Percentiles rank a stretch among this genome's conserved stretches.
These are phyloP conservation scores for Calvatia gigantea DNA, from an alignment of 768 basidiomycete genomes.

Conservation along the genomic window DNA sequence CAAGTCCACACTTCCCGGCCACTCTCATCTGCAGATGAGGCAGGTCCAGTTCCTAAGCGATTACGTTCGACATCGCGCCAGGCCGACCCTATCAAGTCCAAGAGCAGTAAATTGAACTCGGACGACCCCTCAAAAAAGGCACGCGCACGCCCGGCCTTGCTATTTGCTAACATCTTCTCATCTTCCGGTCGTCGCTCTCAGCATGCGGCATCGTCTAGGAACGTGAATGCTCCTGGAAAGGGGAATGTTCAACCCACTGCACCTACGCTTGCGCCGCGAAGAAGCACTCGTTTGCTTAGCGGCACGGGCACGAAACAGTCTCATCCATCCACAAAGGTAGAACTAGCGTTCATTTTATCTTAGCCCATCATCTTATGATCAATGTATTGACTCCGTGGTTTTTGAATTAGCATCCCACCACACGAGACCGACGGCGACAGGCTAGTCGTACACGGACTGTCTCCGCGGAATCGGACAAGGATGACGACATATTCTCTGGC, in stretches of 20 bases:
- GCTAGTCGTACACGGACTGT: constrained; percentile 51
- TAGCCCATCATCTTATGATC: not conserved
- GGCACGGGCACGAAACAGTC: constrained; percentile 48
- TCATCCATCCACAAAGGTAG: constrained; percentile 50
- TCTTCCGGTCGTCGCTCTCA: constrained; percentile 78
- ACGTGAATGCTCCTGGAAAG: constrained; percentile 47
- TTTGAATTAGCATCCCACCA: constrained; percentile 20
- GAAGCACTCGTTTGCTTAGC: constrained; percentile 71
- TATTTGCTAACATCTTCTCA: constrained; percentile 87
- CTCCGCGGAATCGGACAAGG: constrained; percentile 68
- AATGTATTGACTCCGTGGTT: constrained; percentile 10
- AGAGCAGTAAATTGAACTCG: constrained; percentile 56
- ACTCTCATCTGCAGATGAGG: constrained; percentile 80
- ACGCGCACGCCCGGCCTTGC: constrained; percentile 86
- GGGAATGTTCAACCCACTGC: constrained; percentile 41
- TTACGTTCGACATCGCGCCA: constrained; percentile 62
- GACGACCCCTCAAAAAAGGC: constrained; percentile 85
- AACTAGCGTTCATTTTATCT: constrained; percentile 12
- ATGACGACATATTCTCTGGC: constrained; percentile 51
- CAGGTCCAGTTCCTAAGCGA: constrained; percentile 74
- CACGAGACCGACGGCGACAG: constrained; percentile 59
- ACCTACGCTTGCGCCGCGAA: constrained; percentile 50
- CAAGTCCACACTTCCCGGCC: constrained; percentile 59
- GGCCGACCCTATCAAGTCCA: constrained; percentile 48
- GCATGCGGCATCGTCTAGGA: constrained; percentile 65